phyloP scores from a whole-genome alignment of 805 yeast species.

The Myxozyma udenii region DNA sequence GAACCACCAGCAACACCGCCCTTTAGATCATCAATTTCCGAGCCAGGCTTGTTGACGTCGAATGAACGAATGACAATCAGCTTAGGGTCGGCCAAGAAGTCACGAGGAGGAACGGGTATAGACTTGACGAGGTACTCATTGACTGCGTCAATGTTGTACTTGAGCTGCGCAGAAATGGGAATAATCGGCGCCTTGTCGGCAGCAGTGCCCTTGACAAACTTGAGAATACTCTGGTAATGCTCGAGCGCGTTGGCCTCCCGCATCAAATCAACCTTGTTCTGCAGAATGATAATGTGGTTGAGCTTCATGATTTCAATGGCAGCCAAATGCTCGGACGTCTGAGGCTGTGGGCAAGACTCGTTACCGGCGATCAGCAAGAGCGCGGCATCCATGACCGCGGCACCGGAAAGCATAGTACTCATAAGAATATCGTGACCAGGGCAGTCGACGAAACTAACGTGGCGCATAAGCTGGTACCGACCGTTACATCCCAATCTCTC shows the following conservation, averaged over 20 bases:
- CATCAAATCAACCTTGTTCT: slow-evolving; percentile 98
- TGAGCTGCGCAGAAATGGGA: slow-evolving; percentile 97
- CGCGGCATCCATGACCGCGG: slow-evolving; percentile 99
- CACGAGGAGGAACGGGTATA: slow-evolving; percentile 95
- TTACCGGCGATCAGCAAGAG: slow-evolving; percentile 93
- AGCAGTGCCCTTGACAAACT: slow-evolving; percentile 93
- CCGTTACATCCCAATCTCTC: slow-evolving; percentile 84
- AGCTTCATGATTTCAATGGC: slow-evolving; percentile 99
- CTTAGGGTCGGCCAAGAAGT: slow-evolving; percentile 88
- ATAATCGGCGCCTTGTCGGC: slow-evolving; percentile 99
- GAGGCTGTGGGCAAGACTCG: slow-evolving; percentile 99
- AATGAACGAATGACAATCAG: slow-evolving; percentile 96
- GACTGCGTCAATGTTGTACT: slow-evolving; percentile 97
- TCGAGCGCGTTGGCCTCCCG: slow-evolving; percentile 94
- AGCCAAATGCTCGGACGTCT: slow-evolving; percentile 97
- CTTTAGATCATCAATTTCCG: slow-evolving; percentile 91
- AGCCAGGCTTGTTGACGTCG: slow-evolving; percentile 98
- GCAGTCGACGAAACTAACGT: slow-evolving; percentile 98
- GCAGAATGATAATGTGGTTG: slow-evolving; percentile 92
- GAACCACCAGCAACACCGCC: slow-evolving; percentile 99
- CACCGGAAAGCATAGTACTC: slow-evolving; percentile 99
- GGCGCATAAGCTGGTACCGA: slow-evolving; percentile 86
- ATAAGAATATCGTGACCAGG: slow-evolving; percentile 99
- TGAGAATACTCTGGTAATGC: slow-evolving; percentile 87
- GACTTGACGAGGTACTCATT: slow-evolving; percentile 92